Evolutionary conservation across 208 protist species (phyloP), one percentile per base, ranked within the genome.

Genomic region (Wallacemonas sp.): DNA sequence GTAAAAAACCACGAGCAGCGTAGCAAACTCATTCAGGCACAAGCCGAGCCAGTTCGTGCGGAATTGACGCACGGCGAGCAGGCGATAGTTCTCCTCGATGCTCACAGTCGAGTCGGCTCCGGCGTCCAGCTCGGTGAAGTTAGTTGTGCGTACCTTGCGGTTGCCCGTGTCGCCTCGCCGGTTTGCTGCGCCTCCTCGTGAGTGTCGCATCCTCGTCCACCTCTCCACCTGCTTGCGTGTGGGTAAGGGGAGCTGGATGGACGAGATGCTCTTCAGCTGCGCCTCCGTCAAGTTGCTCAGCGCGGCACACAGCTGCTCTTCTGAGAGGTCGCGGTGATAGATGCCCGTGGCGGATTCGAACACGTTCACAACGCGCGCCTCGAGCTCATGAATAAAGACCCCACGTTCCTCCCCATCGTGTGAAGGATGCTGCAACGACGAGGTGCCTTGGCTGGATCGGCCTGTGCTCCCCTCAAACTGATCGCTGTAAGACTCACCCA

Each of bases 1-100:
- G 44, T 68, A 53, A 38, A 76, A 38, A 24, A 66, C 45, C n/a
- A 70, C 24, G 1, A 68, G 28, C 9, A 70, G 47, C 9, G 51
- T 22, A 3, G 59, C 56, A 19, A 70, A 62, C 27, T 54, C 55
- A 45, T 54, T 76, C 27, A 70, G 30, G 2, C 55, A 5, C 1
- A 76, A 39, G 21, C 63, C 62, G 15, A 61, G 26, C 58, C 36
- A 54, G 44, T 53, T 68, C n/a, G 44, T 51, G 33, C 69, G 69
- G 45, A 56, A 66, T 62, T 74, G 55, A 21, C 39, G 24, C n/a
- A 74, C 62, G 1, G 69, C 62, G 30, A 63, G 24, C 15, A 47
- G 39, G 9, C 69, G 69, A 22, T 75, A 75, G 47, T 60, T 65
- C 14, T 42, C 51, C 30, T 58, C 51, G 3, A 58, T 31, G 51